Evolutionary conservation across 345 rosid species (phyloP), one percentile per base, ranked within the genome.

Genomic region (Rubroshorea leprosula): DNA sequence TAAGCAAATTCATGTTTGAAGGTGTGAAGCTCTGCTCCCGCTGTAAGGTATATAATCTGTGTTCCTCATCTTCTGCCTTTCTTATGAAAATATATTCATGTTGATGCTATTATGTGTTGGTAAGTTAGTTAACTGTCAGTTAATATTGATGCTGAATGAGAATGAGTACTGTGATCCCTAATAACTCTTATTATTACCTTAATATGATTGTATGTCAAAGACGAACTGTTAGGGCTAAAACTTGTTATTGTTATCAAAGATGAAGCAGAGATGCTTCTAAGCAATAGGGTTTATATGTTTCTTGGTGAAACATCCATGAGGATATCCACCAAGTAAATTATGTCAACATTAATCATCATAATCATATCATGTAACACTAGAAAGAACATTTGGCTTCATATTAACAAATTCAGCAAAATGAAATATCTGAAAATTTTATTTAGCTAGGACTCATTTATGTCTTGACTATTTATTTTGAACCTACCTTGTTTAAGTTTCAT

Each of bases 1-100:
- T 91, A 49, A 61, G 66, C 67, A 67, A 74, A 44, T 72, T 71
- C 64, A 72, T 74, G 23, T 92, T 88, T 68, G 60, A 58, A 48
- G 87, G 87, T 65, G 93, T 86, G 35, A 88, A 69, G 69, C 68
- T 92, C 23, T 86, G 96, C 50, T 68, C 85, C 51, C 96, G 95
- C 53, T 92, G 98, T 51, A 88, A 88, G 96, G 98, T 87, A 64
- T 48, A 23, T 44, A 45, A 47, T 27, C 47, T 35, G 58, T 45
- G 6, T 49, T 15, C 59, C 50, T 17, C 58, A 21, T 44, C 23
- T 21, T 16, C 25, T 17, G 51, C 24, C 18, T 5, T n/a, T 50
- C 51, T 56, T 51, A 29, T 27, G 43, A 15, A 48, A 50, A 43
- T 19, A 39, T 10, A 38, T 1, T 14, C 49, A 10, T 20, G 8